A percentile compares a stretch with the other conserved stretches of the same genome.
phyloP scores from a whole-genome alignment of 192 early-diverging fungal species.

The Rhizophlyctis rosea region DNA sequence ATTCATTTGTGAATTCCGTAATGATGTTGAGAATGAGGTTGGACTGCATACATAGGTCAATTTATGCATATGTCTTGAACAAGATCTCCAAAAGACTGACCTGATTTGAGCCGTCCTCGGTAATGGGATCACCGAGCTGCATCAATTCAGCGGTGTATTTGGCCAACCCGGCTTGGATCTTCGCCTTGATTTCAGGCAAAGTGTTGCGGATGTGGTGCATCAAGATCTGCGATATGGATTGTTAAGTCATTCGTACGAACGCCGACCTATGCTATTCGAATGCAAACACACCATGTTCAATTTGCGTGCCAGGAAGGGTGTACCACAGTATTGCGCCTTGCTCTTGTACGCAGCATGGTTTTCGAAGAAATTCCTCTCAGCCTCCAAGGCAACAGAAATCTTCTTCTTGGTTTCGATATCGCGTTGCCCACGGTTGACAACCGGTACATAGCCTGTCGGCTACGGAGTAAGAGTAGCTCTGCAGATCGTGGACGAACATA shows the following conservation, averaged over 20 bases:
- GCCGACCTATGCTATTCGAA: not conserved
- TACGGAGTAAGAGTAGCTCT: not conserved
- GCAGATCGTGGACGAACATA: not conserved
- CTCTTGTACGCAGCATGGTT: conserved; percentile 89
- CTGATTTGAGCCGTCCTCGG: conserved; percentile 66
- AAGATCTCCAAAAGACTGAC: conserved; percentile 21
- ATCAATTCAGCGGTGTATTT: conserved; percentile 86
- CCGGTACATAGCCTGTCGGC: conserved; percentile 90
- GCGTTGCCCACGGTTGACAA: conserved; percentile 97
- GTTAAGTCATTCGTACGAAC: no score
- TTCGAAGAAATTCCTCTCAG: conserved; percentile 90
- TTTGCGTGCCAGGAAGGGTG: conserved; percentile 95
- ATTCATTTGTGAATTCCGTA: conserved; percentile 98
- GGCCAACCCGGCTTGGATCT: conserved; percentile 78
- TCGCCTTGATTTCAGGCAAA: conserved; percentile 98
- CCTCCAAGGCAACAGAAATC: conserved; percentile 83
- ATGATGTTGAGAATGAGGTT: conserved; percentile 95
- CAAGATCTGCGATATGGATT: conserved; percentile 69
- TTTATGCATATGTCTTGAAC: not conserved
- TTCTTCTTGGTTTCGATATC: conserved; percentile 95
- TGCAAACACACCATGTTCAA: conserved; percentile 77
- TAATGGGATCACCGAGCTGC: conserved; percentile 87
- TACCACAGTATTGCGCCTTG: conserved; percentile 99
- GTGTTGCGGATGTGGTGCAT: conserved; percentile 99
- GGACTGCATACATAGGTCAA: conserved; percentile 45